These are phyloP conservation scores for Dactylellina haptotyla DNA, from an alignment of 2,329 filamentous ascomycete species.

Conservation along the genomic window DNA sequence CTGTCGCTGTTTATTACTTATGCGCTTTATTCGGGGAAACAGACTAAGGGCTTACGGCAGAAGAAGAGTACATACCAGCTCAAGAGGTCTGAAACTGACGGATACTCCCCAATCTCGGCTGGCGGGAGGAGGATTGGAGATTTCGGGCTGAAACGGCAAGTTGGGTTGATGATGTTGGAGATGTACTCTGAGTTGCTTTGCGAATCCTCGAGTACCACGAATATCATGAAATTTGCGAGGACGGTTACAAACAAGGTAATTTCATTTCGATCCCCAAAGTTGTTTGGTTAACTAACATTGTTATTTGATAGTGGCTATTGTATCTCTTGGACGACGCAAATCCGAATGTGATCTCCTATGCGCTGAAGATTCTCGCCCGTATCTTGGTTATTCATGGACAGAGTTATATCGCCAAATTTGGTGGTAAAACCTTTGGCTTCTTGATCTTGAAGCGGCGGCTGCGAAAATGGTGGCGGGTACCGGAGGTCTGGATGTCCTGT, in stretches of 20 bases:
- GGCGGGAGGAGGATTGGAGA: constrained; percentile 48
- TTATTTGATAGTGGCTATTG: constrained; percentile 77
- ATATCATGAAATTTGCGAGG: constrained; percentile 87
- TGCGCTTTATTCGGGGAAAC: constrained; percentile 74
- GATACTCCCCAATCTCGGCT: constrained; percentile 55
- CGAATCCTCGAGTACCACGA: constrained; percentile 70
- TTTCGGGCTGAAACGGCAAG: constrained; percentile 69
- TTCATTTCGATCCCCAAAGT: constrained; percentile 48
- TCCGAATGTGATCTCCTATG: constrained; percentile 80
- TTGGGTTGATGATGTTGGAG: constrained; percentile 78
- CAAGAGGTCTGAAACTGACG: constrained; percentile 58
- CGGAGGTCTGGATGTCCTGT: constrained; percentile 84
- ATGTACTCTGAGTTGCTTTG: constrained; percentile 84
- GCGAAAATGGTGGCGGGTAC: constrained; percentile 87
- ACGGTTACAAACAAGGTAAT: constrained; percentile 93
- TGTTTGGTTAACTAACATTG: constrained; percentile 9
- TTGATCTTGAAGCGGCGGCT: constrained; percentile 78
- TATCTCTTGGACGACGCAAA: constrained; percentile 90
- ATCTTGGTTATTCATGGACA: constrained; percentile 84
- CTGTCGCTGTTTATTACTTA: constrained; percentile 94
- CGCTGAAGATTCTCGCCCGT: constrained; percentile 82
- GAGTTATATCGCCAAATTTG: constrained; percentile 84
- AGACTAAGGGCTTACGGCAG: constrained; percentile 61
- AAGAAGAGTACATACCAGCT: constrained; percentile 63
- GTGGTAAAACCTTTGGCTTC: constrained; percentile 86